Evolutionary conservation across 2,329 filamentous ascomycete genomes (phyloP).

Genomic region (Didymella glomerata): DNA sequence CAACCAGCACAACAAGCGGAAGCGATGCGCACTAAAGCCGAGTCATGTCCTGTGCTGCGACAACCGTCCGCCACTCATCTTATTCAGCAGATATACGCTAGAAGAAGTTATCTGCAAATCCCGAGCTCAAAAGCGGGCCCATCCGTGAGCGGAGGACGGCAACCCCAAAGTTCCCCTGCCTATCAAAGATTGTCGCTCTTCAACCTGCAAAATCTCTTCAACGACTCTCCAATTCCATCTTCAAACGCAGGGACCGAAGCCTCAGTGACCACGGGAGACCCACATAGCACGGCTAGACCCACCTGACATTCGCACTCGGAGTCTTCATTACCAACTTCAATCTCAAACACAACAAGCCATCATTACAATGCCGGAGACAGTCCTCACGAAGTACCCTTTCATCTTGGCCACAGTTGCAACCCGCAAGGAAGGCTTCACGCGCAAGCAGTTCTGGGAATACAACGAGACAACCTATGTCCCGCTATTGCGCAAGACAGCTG

Average conservation of each 20-base stretch:
- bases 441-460: constrained; percentile 26
- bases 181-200: constrained; percentile 11
- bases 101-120: constrained; percentile 3
- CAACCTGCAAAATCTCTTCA: constrained; percentile 2
- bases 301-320: background rate
- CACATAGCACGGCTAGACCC: constrained; percentile 7
- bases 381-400: constrained; percentile 26
- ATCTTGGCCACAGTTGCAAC: constrained; percentile 25
- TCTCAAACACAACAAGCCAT: background rate
- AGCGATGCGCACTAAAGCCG: constrained; percentile 2
- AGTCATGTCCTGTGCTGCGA: constrained; percentile 9
- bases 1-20: background rate
- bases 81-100: constrained; percentile 4
- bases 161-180: constrained; percentile 3
- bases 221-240: background rate
- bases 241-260: constrained; percentile 7
- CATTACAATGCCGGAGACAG: constrained; percentile 21
- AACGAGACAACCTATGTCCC: constrained; percentile 24
- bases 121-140: constrained; percentile 16
- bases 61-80: constrained; percentile 1
- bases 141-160: constrained; percentile 9
- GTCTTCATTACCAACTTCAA: background rate
- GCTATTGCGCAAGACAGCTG: constrained; percentile 23
- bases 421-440: constrained; percentile 26
- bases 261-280: constrained; percentile 11